phyloP scores from a whole-genome alignment of 2,329 filamentous ascomycete species.

The Trichoderma simmonsii region DNA sequence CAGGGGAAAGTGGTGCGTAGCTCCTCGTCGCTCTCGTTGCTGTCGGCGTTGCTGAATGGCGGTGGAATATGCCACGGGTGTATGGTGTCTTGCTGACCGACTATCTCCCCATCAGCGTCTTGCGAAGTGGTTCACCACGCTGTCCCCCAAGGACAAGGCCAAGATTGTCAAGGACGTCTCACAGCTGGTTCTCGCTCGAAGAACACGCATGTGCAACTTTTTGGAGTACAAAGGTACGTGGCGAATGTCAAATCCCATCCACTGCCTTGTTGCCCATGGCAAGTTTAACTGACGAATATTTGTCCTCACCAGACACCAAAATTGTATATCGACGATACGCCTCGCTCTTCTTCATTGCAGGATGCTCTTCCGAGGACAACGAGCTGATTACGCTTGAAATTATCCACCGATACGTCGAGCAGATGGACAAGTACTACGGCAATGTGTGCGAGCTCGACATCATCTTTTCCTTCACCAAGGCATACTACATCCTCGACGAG shows the following conservation, averaged over 20 bases:
- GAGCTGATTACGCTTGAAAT: conserved; percentile 98
- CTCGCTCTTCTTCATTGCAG: conserved; percentile 98
- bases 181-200: conserved; percentile 89
- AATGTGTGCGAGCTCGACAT: conserved; percentile 99
- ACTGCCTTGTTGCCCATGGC: neutral
- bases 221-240: conserved; percentile 91
- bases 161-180: conserved; percentile 99
- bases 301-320: conserved; percentile 71
- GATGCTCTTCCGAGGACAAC: conserved; percentile 95
- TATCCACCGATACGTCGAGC: conserved; percentile 98
- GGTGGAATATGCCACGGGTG: neutral
- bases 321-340: conserved; percentile 98
- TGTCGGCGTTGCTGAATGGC: neutral
- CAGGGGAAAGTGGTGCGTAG: conserved; percentile 96
- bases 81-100: conserved; percentile 1
- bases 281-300: neutral
- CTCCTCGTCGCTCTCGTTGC: conserved; percentile 36
- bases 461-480: conserved; percentile 99
- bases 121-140: conserved; percentile 98
- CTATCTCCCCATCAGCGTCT: conserved; percentile 65
- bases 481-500: conserved; percentile 98
- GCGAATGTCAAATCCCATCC: neutral
- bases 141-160: conserved; percentile 96
- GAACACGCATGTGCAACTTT: conserved; percentile 99
- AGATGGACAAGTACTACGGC: conserved; percentile 99